Percentiles rank a stretch among this genome's conserved stretches.
These are phyloP conservation scores for Thermothielavioides terrestris DNA, from an alignment of 495 filamentous ascomycete species.

Conservation along the genomic window DNA sequence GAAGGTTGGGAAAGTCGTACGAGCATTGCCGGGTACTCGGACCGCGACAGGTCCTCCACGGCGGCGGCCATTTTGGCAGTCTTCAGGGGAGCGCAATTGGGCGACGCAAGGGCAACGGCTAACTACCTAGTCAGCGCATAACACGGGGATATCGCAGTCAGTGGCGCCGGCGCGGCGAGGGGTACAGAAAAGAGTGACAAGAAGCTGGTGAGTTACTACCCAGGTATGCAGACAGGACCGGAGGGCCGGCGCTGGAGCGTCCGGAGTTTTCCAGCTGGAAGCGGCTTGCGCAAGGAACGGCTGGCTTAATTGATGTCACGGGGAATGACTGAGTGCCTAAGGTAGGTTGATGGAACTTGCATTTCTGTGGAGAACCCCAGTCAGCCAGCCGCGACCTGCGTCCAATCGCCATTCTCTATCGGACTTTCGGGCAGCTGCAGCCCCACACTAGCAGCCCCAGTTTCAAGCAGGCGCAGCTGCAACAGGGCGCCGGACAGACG, in stretches of 20 bases:
- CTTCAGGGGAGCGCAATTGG: not conserved
- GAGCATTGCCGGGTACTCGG: conserved; percentile 94
- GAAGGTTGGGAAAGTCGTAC: conserved; percentile 44
- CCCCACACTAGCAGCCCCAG: not conserved
- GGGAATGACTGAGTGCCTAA: too few relatives aligned
- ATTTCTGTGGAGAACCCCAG: conserved; percentile 18
- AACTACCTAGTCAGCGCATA: conserved; percentile 20
- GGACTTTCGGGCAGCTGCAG: too few relatives aligned
- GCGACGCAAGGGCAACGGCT: not conserved
- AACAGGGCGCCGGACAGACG: too few relatives aligned
- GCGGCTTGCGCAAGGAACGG: conserved; percentile 8
- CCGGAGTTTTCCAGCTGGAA: conserved; percentile 3
- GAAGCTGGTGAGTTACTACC: too few relatives aligned
- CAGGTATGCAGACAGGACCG: not conserved
- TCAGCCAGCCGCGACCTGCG: too few relatives aligned
- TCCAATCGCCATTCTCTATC: too few relatives aligned
- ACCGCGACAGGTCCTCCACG: conserved; percentile 69
- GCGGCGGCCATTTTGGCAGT: conserved; percentile 16
- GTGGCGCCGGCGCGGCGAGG: conserved; percentile 1
- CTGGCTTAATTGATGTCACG: conserved; percentile 21
- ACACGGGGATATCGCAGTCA: conserved; percentile 9
- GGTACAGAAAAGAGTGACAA: conserved; percentile 3
- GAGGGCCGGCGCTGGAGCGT: not conserved
- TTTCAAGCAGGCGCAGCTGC: not conserved
- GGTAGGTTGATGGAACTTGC: conserved; percentile 19